Conservation (phyloP, 768 basidiomycete species). For the Grammothele lineata region DNA sequence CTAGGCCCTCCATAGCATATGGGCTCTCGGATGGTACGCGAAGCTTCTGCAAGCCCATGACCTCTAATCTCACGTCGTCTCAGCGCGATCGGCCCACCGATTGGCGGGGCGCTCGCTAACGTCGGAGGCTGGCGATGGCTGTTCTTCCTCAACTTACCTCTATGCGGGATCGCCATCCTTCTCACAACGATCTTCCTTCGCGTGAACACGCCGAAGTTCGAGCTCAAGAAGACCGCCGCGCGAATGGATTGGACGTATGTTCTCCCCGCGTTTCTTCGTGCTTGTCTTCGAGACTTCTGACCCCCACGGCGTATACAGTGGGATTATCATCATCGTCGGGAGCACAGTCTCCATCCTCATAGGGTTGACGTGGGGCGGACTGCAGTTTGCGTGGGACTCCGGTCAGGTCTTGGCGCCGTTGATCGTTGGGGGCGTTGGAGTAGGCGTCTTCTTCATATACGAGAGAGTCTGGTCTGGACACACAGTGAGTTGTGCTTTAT, state of each 20-base stretch:
- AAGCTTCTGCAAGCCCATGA: background rate
- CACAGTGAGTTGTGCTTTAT: no score
- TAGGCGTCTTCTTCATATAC: no score
- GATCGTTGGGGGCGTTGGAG: conserved; percentile 25
- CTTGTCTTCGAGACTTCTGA: background rate
- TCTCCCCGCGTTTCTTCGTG: background rate
- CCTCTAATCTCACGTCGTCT: no score
- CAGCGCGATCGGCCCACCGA: conserved; percentile 20
- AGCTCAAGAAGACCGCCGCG: conserved; percentile 23
- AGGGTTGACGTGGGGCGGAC: conserved; percentile 30
- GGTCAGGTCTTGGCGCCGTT: conserved; percentile 31
- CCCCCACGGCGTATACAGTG: conserved; percentile 12
- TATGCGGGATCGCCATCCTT: conserved; percentile 1
- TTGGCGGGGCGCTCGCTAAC: conserved; percentile 21
- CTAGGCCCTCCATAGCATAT: no score
- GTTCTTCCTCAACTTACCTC: conserved; percentile 9
- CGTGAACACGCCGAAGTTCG: conserved; percentile 18
- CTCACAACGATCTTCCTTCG: conserved; percentile 1
- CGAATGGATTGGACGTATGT: conserved; percentile 36
- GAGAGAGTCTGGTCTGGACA: no score
- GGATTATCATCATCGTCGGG: conserved; percentile 19
- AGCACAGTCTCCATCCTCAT: conserved; percentile 13
- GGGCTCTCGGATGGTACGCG: background rate
- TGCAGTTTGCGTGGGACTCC: conserved; percentile 31
- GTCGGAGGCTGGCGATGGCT: conserved; percentile 2